Evolutionary conservation across 306 rosid genomes (phyloP), one percentile per base, ranked within the genome.

Genomic region (Quercus suber): DNA sequence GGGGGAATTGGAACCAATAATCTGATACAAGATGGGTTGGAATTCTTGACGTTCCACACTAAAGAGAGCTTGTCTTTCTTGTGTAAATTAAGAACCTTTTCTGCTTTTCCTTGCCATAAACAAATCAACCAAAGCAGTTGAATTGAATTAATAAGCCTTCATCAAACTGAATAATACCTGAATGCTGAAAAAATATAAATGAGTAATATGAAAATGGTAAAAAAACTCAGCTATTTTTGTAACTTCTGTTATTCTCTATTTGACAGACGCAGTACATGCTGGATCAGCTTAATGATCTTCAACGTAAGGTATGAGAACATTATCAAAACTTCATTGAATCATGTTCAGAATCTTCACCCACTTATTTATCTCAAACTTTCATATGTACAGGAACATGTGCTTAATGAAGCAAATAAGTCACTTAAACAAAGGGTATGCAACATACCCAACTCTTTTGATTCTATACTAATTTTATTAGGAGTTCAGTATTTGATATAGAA

Each of bases 231-330:
- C 12, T 23, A 59, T 10, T 9, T 45, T 17, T 45, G 2, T 52
- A 57, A 69, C 56, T 58, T 70, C 68, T 11, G 30, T 79, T 4
- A 60, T 30, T 73, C 31, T 13, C 25, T 68, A 15, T 10, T 1
- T 61, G 81, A 55, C 90, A 94, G 98, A 92, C 98, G 35, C 98
- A 94, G 67, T 86, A 19, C 86, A 90, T 94, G 98, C 83, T 94
- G 82, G 98, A 94, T 84, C 93, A 94, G 82, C 97, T 94, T 31
- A 79, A 92, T 77, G 97, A 94, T 74, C 97, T 92, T 84, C 98
- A 92, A 87, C 94, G 86, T 13, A 79, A 89, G 92, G 98, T 94
- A 89, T 15, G 86, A 55, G 37, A 80, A 57, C 79, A 55, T 19
- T 14, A 17, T 49, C 52, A 14, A 52, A 27, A 61, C 55, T 59